Base-by-base conservation (phyloP, 2,329 filamentous ascomycete genomes). In the Pseudocercospora crystallina region DNA sequence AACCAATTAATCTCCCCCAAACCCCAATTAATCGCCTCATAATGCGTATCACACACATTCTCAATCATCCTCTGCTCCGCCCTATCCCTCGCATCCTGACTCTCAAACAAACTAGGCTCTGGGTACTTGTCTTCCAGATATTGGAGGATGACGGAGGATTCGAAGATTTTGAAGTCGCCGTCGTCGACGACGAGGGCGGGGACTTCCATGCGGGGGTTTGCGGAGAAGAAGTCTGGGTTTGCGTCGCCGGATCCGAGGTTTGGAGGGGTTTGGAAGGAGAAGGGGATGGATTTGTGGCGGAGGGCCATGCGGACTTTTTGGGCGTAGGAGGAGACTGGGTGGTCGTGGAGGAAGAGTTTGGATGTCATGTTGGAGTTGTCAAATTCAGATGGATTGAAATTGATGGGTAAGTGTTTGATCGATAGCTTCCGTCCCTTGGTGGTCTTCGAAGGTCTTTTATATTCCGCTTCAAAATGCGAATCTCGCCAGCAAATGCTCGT, bases 291-390 rank as follows among this genome's bases (percentile, higher is more conserved):
- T 56, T 73, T 72, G 35, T 71, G 61, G 8, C 58, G 56, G 4
- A 71, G 61, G 11, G 63, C 64, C 44, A 72, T 70, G 45, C 69
- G 64, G 44, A 69, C 62, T 63, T 72, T 71, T 50, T 69, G 69
- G 13, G 69, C 66, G 47, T 69, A 71, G n/a, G 65, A 66, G 12
- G 68, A 70, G 17, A 58, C 54, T 12, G 61, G 58, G 38, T 65
- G 62, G 49, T 65, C 56, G 47, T 59, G 57, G 41, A 65, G 59
- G 54, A 63, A 60, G 17, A 63, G 59, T 31, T 58, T 58, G 15
- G 54, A 13, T 43, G 49, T 9, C 37, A 49, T 43, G 12, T n/a
- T 50, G 17, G 9, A 26, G 20, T 26, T 26, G 7, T 26, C 20
- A 26, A 26, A 3, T 26, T 7, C 20, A 26, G 20, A 26, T 26